These are phyloP conservation scores for Mycotypha africana DNA, from an alignment of 371 early-diverging fungal genomes.

Conservation along the genomic window DNA sequence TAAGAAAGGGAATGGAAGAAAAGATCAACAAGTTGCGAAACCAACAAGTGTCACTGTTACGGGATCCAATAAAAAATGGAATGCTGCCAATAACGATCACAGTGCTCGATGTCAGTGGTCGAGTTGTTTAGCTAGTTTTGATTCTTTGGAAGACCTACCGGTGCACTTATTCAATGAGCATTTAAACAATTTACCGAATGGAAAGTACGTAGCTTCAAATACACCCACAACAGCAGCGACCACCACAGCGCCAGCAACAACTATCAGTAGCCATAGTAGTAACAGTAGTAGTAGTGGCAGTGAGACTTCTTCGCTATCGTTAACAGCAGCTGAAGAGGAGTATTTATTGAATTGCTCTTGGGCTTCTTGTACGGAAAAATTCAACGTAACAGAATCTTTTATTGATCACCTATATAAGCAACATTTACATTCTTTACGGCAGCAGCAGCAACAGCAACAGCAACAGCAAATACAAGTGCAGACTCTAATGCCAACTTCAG, in stretches of 20 bases:
- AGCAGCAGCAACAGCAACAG: too few species aligned
- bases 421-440: slow-evolving; percentile 25
- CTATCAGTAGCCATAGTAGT: slow-evolving; percentile 19
- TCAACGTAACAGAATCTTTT: slow-evolving; percentile 38
- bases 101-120: slow-evolving; percentile 67
- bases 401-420: slow-evolving; percentile 66
- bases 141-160: slow-evolving; percentile 67
- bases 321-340: too few species aligned
- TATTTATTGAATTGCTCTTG: slow-evolving; percentile 63
- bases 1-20: too few species aligned
- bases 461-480: too few species aligned
- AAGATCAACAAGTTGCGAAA: too few species aligned
- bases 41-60: too few species aligned
- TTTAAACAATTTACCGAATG: slow-evolving; percentile 45
- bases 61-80: too few species aligned
- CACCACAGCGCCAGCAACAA: background rate
- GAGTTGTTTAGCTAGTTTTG: slow-evolving; percentile 73
- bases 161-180: slow-evolving; percentile 79
- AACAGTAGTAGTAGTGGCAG: too few species aligned
- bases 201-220: too few species aligned
- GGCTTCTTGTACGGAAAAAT: slow-evolving; percentile 63
- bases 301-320: too few species aligned
- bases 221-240: background rate
- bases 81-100: too few species aligned
- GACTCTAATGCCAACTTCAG: too few species aligned